phyloP scores from a whole-genome alignment of 2,329 filamentous ascomycete genomes.

The Mycosphaerelloides madeirae region DNA sequence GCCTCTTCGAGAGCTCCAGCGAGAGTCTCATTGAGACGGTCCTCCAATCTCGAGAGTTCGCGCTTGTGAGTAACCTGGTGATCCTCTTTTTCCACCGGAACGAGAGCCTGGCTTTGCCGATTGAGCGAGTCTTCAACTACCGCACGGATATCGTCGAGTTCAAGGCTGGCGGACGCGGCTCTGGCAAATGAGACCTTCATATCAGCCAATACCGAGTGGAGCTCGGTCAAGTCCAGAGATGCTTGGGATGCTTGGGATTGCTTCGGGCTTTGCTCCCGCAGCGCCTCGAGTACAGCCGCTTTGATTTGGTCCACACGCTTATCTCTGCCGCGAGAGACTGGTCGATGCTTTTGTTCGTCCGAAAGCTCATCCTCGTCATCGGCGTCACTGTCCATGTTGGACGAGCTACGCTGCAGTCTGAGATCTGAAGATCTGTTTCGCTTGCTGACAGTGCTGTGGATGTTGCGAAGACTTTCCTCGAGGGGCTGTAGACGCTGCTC shows the following conservation, averaged over 20 bases:
- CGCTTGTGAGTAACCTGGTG: conserved; percentile 22
- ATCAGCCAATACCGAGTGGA: conserved; percentile 45
- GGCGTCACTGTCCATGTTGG: conserved; percentile 76
- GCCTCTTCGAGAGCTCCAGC: conserved; percentile 37
- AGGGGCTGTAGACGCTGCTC: conserved; percentile 73
- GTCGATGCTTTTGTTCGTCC: conserved; percentile 62
- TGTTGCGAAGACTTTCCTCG: conserved; percentile 70
- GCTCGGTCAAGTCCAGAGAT: conserved; percentile 34
- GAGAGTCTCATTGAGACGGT: conserved; percentile 31
- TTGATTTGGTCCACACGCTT: conserved; percentile 76
- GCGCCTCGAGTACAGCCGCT: conserved; percentile 55
- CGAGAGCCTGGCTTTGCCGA: conserved; percentile 26
- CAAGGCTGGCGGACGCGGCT: conserved; percentile 41
- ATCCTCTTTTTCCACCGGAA: conserved; percentile 27
- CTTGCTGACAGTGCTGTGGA: conserved; percentile 52
- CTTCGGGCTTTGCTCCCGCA: conserved; percentile 41
- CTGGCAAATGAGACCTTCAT: conserved; percentile 46
- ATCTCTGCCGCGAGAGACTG: conserved; percentile 72
- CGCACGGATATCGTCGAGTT: conserved; percentile 41
- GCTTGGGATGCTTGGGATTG: conserved; percentile 21
- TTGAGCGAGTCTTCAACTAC: conserved; percentile 34
- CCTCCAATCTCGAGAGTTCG: conserved; percentile 28
- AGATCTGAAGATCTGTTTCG: conserved; percentile 60
- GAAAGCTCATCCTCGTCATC: conserved; percentile 71
- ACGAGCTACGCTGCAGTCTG: conserved; percentile 26